Conservation (phyloP, 176 grass and related monocot species). For the Bothriochloa decipiens region DNA sequence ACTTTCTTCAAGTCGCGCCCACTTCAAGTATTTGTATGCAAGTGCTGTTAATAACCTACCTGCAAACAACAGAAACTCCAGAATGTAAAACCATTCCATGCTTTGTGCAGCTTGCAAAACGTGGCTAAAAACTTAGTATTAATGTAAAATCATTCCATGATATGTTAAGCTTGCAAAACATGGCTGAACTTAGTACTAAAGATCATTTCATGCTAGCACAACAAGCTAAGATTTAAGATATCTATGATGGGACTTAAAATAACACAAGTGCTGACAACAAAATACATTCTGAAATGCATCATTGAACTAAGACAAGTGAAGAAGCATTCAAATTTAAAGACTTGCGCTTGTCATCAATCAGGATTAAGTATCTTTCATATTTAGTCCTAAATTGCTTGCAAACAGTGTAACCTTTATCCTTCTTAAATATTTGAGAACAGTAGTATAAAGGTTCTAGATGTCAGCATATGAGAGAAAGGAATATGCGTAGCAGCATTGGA, state of each 20-base stretch:
- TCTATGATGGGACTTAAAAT: background rate
- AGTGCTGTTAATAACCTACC: conserved; percentile 87
- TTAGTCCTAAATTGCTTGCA: background rate
- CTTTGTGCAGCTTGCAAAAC: no score
- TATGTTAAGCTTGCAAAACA: background rate
- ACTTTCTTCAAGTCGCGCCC: no score
- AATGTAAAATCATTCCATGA: conserved; percentile 19
- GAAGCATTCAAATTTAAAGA: conserved; percentile 13
- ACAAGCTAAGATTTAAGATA: background rate
- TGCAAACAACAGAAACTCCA: conserved; percentile 47
- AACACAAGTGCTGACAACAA: conserved; percentile 1
- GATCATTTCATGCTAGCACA: background rate
- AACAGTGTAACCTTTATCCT: conserved; percentile 9
- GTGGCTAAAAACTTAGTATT: background rate
- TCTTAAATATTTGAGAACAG: conserved; percentile 20
- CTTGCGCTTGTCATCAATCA: background rate
- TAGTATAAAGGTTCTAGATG: background rate
- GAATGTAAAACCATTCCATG: no score
- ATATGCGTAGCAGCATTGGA: no score
- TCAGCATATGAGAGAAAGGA: background rate
- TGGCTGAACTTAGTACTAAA: background rate
- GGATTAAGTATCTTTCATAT: conserved; percentile 7
- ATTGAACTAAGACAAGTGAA: conserved; percentile 23
- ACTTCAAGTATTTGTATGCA: conserved; percentile 88
- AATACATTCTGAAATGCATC: conserved; percentile 25